Conservation (phyloP, 495 filamentous ascomycete species). For the Penicillium nucicola region DNA sequence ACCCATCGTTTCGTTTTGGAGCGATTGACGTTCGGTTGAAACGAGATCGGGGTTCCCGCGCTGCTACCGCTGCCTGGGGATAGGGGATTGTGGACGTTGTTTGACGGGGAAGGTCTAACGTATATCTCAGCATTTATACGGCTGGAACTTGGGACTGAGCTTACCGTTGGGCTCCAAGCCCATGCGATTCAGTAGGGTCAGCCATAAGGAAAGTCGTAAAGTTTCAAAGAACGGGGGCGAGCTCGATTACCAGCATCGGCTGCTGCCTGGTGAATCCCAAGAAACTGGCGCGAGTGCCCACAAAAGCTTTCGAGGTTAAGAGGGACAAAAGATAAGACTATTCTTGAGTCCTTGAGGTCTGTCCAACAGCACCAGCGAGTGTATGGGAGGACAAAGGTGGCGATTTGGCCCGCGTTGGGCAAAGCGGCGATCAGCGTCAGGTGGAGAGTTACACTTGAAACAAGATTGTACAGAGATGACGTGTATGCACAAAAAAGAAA, state of each 20-base stretch:
- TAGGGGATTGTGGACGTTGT: slow-evolving; percentile 28
- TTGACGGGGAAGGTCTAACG: slow-evolving; percentile 18
- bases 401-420: slow-evolving; percentile 7
- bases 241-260: slow-evolving; percentile 16
- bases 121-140: slow-evolving; percentile 16
- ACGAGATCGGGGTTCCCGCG: slow-evolving; percentile 48
- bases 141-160: slow-evolving; percentile 3
- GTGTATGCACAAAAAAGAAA: slow-evolving; percentile 10
- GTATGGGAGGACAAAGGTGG: slow-evolving; percentile 14
- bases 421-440: slow-evolving; percentile 23
- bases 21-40: slow-evolving; percentile 81
- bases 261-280: slow-evolving; percentile 10
- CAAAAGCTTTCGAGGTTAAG: neutral
- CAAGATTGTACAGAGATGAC: slow-evolving; percentile 24
- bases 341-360: neutral
- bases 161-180: slow-evolving; percentile 26
- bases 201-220: slow-evolving; percentile 14
- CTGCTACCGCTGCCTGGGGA: slow-evolving; percentile 24
- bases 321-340: neutral
- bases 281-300: neutral
- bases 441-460: slow-evolving; percentile 10
- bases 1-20: slow-evolving; percentile 94
- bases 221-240: slow-evolving; percentile 3
- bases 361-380: neutral
- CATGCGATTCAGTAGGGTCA: slow-evolving; percentile 20